These are phyloP conservation scores for Saccharomycopsis guyanensis DNA, from an alignment of 805 yeast species.

Conservation along the genomic window DNA sequence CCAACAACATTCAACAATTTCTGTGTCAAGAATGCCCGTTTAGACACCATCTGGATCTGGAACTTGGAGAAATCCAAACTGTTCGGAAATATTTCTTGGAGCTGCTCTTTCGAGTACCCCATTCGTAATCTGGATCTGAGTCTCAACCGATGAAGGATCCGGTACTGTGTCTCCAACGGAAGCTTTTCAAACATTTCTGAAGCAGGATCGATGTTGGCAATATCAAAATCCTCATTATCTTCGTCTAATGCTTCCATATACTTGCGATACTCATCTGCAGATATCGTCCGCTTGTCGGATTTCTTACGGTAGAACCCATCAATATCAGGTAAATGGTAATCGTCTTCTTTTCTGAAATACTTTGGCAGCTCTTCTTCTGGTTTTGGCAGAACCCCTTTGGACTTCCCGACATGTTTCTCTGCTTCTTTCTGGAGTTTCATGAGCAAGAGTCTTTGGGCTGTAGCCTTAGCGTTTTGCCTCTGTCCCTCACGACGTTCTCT, in stretches of 20 bases:
- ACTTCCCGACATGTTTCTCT: conserved; percentile 26
- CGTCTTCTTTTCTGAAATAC: conserved; percentile 55
- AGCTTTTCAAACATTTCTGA: conserved; percentile 67
- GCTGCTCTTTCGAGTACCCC: conserved; percentile 91
- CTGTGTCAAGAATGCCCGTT: conserved; percentile 86
- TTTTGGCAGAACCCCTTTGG: conserved; percentile 9
- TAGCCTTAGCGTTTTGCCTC: conserved; percentile 55
- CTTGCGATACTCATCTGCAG: conserved; percentile 63
- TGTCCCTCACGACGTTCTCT: conserved; percentile 69
- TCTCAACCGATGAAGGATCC: conserved; percentile 75
- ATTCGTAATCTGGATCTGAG: conserved; percentile 81
- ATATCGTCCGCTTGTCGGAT: conserved; percentile 65
- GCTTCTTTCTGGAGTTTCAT: conserved; percentile 62
- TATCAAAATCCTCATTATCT: conserved; percentile 60
- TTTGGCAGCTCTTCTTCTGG: conserved; percentile 10
- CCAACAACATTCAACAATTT: conserved; percentile 78
- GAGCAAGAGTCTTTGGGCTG: conserved; percentile 78
- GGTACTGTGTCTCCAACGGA: conserved; percentile 84
- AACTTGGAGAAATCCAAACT: conserved; percentile 86
- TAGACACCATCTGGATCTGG: conserved; percentile 88
- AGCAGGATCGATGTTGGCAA: conserved; percentile 73
- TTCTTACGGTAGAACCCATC: conserved; percentile 44
- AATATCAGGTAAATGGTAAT: conserved; percentile 75
- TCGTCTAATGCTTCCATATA: conserved; percentile 40
- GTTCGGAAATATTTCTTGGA: conserved; percentile 72